phyloP scores from a whole-genome alignment of 768 basidiomycete species.

The Chalciporus chontae region DNA sequence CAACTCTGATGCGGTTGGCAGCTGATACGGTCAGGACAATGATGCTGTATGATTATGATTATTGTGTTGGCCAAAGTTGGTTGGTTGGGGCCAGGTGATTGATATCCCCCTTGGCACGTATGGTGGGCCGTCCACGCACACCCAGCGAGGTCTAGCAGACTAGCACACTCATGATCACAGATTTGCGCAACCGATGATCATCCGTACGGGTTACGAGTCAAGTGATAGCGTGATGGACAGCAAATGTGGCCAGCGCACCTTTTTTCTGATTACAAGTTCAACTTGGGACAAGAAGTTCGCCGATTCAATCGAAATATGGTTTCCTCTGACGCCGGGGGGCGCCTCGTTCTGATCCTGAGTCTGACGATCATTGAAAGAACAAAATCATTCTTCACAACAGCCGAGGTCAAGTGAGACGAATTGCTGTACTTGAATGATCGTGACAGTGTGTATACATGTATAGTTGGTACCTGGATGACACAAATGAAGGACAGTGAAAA shows the following conservation, averaged over 20 bases:
- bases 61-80: no score
- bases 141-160: conserved; percentile 10
- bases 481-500: conserved; percentile 29
- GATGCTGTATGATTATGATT: no score
- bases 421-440: conserved; percentile 9
- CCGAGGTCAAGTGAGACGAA: neutral
- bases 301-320: conserved; percentile 8
- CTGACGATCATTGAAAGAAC: neutral
- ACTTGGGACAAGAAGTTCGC: neutral
- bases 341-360: conserved; percentile 9
- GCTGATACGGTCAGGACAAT: no score
- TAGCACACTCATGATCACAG: no score
- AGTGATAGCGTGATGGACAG: conserved; percentile 12
- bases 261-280: conserved; percentile 5
- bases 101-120: no score
- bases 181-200: neutral
- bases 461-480: conserved; percentile 22
- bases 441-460: conserved; percentile 21
- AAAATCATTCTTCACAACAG: conserved; percentile 1
- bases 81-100: no score
- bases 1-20: conserved; percentile 6
- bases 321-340: no score
- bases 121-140: conserved; percentile 16
- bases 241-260: conserved; percentile 15
- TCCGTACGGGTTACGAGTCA: conserved; percentile 2